These are phyloP conservation scores for Aspergillus wentii DNA, from an alignment of 495 filamentous ascomycete species.

Conservation along the genomic window DNA sequence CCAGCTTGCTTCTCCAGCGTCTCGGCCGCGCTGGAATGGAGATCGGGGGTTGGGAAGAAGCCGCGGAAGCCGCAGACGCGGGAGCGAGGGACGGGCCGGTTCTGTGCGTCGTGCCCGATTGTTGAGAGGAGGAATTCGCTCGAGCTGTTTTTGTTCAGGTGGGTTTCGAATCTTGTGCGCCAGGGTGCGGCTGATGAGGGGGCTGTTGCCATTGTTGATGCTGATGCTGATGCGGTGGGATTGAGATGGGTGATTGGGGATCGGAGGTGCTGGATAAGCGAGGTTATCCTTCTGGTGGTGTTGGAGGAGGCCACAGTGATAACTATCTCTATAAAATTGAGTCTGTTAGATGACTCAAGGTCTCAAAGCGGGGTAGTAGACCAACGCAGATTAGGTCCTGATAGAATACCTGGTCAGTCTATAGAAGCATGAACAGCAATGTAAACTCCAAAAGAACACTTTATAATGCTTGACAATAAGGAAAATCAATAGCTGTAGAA, in stretches of 20 bases:
- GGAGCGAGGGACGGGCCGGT: constrained; percentile 48
- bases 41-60: constrained; percentile 62
- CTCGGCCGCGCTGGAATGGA: constrained; percentile 49
- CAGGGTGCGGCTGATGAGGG: constrained; percentile 46
- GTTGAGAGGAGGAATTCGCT: constrained; percentile 72
- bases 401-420: too few species aligned
- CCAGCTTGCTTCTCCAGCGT: constrained; percentile 54
- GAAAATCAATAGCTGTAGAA: too few species aligned
- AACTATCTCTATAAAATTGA: too few species aligned
- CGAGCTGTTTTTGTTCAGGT: constrained; percentile 54
- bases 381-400: too few species aligned
- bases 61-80: constrained; percentile 75
- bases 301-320: too few species aligned
- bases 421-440: too few species aligned
- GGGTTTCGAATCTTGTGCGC: constrained; percentile 60
- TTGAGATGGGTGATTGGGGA: neutral
- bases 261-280: neutral
- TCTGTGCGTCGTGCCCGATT: constrained; percentile 40
- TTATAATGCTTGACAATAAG: too few species aligned
- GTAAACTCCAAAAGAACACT: too few species aligned
- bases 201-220: constrained; percentile 6
- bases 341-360: too few species aligned
- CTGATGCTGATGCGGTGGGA: neutral
- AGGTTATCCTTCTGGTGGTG: neutral
- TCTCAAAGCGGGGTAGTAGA: too few species aligned